Evolutionary conservation across 495 filamentous ascomycete genomes (phyloP).

Genomic region (Aspergillus indologenus): DNA sequence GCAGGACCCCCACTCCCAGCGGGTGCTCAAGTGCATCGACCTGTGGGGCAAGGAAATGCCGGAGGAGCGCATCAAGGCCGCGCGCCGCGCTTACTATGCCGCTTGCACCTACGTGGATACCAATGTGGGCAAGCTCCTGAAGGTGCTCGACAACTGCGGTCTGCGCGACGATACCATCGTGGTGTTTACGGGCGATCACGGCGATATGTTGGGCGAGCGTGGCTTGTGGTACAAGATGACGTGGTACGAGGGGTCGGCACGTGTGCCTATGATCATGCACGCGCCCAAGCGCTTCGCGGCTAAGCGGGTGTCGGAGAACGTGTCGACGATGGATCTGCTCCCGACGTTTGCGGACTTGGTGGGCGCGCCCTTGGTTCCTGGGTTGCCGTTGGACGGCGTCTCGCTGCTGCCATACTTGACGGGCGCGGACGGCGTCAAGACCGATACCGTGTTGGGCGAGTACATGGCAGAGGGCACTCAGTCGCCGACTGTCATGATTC

Average conservation of each 20-base stretch:
- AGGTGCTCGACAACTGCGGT: slow-evolving; percentile 67
- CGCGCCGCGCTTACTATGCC: slow-evolving; percentile 81
- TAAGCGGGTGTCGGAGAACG: slow-evolving; percentile 68
- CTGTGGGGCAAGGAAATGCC: slow-evolving; percentile 72
- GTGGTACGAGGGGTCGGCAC: slow-evolving; percentile 80
- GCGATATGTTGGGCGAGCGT: slow-evolving; percentile 88
- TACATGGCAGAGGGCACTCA: slow-evolving; percentile 88
- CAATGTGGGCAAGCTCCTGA: slow-evolving; percentile 74
- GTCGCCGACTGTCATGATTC: slow-evolving; percentile 87
- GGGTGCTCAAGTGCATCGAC: slow-evolving; percentile 76
- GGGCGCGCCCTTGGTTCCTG: slow-evolving; percentile 56
- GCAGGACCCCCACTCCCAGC: slow-evolving; percentile 78
- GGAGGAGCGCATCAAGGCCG: slow-evolving; percentile 74
- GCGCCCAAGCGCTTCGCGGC: slow-evolving; percentile 65
- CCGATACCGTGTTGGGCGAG: slow-evolving; percentile 80
- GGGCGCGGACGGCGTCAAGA: slow-evolving; percentile 48
- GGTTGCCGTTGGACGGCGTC: slow-evolving; percentile 72
- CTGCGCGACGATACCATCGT: slow-evolving; percentile 80
- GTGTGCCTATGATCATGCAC: slow-evolving; percentile 76
- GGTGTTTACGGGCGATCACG: slow-evolving; percentile 85
- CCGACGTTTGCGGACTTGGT: slow-evolving; percentile 82
- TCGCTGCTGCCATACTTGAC: slow-evolving; percentile 70
- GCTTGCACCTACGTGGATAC: slow-evolving; percentile 88
- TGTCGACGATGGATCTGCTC: slow-evolving; percentile 81
- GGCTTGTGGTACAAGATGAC: slow-evolving; percentile 95